Evolutionary conservation across 352 stramenopile species (phyloP), one percentile per base, ranked within the genome.

Genomic region (Phytophthora megakarya): DNA sequence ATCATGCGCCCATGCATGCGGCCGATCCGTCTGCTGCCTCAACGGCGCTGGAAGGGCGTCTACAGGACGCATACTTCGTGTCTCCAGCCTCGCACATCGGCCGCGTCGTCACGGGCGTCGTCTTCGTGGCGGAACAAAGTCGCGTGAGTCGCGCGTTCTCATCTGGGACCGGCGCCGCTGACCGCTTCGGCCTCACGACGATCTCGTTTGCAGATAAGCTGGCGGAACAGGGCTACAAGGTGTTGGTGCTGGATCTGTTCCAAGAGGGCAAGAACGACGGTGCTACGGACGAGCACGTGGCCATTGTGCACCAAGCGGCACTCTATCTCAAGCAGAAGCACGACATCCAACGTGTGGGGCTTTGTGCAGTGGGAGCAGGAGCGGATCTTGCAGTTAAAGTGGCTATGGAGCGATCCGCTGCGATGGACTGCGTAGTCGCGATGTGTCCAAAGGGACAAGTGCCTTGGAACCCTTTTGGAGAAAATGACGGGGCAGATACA

Each of bases 161-260:
- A 10, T 35, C 60, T 7, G 42, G 33, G 3, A 16, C 55, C 9
- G 63, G 43, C 4, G 52, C 59, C 4, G 59, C 61, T 13, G 68
- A 84, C 15, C 54, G 58, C 16, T 90, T 91, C 48, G 75, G 78
- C 0, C 73, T 90, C 35, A 80, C 82, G 18, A 76, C 70, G 39
- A 67, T 90, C 49, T 84, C 83, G 5, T 96, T 95, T 61, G 88
- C 88, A 5, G 88, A 96, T 63, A 93, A 94, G 42, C 67, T 96
- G 46, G 86, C 86, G 3, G 88, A 96, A 55, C 88, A 96, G 61
- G 85, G 86, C 49, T 96, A 95, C 71, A 95, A 96, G 58, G 86
- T 96, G 50, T 61, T 95, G 40, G 84, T 92, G 48, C 54, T 92
- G 50, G 73, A 86, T 59, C 46, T 85, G 25, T 80, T 79, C 35